These are phyloP conservation scores for Solanum chacoense DNA, from an alignment of 305 asterid species.

Conservation along the genomic window DNA sequence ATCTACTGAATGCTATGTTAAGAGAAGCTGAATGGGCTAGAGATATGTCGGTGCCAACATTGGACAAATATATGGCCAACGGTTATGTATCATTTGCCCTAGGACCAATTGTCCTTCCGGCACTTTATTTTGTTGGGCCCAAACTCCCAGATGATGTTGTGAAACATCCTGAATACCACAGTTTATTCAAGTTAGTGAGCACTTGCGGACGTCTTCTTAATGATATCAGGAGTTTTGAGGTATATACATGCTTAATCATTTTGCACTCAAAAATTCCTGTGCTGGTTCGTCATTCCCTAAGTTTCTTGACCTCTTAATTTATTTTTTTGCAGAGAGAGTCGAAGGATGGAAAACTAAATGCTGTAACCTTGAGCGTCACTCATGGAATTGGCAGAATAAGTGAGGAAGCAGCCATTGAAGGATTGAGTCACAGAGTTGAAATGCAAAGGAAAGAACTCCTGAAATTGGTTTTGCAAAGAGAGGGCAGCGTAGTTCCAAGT, in stretches of 20 bases:
- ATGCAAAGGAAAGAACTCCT: constrained; percentile 46
- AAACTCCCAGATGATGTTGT: constrained; percentile 64
- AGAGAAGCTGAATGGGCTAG: constrained; percentile 71
- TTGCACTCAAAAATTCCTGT: not conserved
- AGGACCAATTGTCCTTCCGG: constrained; percentile 78
- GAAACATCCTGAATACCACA: constrained; percentile 39
- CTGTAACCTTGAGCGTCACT: constrained; percentile 39
- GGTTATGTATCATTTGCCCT: constrained; percentile 66
- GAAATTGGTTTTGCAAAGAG: constrained; percentile 40
- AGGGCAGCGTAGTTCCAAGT: constrained; percentile 47
- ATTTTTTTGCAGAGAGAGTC: constrained; percentile 56
- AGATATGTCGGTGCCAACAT: constrained; percentile 29
- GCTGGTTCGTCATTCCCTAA: not conserved
- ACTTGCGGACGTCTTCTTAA: constrained; percentile 73
- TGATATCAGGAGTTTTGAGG: constrained; percentile 63
- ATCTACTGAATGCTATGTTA: constrained; percentile 58
- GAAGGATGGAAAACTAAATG: constrained; percentile 54
- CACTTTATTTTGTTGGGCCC: constrained; percentile 71
- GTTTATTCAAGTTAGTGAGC: constrained; percentile 54
- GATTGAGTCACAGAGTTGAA: constrained; percentile 31
- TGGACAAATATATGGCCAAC: constrained; percentile 66
- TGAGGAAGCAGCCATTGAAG: constrained; percentile 35
- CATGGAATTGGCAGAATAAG: constrained; percentile 26
- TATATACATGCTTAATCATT: constrained; percentile 3
- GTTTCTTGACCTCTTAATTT: not conserved